Conservation (phyloP, 2,329 filamentous ascomycete genomes). For the Chaetomium olivaceum region DNA sequence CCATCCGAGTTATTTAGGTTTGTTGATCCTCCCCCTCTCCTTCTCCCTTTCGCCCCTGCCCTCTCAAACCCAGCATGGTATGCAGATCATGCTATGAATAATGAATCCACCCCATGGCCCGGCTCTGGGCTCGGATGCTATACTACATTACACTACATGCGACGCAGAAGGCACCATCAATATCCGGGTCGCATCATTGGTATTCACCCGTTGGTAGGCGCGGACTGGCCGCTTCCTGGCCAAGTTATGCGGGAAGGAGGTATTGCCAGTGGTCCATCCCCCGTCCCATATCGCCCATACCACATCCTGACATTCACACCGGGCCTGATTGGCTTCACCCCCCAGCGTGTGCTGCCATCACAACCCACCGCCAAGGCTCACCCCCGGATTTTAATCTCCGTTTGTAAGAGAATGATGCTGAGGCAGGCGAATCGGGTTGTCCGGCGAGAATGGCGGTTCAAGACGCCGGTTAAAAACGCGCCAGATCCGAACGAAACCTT, state of each 20-base stretch:
- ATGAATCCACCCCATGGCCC: neutral
- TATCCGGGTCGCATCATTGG: conserved; percentile 27
- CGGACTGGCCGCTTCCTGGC: conserved; percentile 2
- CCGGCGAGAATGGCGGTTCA: conserved; percentile 20
- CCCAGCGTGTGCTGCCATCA: neutral
- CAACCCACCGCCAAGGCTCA: conserved; percentile 22
- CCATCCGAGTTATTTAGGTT: neutral
- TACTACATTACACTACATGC: neutral
- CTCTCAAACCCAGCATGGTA: neutral
- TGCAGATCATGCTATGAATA: neutral
- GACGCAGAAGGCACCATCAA: conserved; percentile 22
- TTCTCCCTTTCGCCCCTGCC: neutral
- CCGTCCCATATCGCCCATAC: conserved; percentile 15
- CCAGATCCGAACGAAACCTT: conserved; percentile 5
- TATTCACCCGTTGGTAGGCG: conserved; percentile 26
- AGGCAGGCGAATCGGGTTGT: conserved; percentile 26
- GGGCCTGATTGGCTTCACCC: conserved; percentile 1
- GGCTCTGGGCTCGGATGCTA: neutral
- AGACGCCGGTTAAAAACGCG: conserved; percentile 23
- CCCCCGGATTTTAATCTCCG: conserved; percentile 33
- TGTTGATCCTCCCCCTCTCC: neutral
- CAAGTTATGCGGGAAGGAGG: conserved; percentile 3
- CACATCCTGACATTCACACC: neutral
- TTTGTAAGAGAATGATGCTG: conserved; percentile 13
- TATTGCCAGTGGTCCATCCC: neutral